Base-by-base conservation (phyloP, 2,329 filamentous ascomycete species). In the Ophiostoma angusticollis region DNA sequence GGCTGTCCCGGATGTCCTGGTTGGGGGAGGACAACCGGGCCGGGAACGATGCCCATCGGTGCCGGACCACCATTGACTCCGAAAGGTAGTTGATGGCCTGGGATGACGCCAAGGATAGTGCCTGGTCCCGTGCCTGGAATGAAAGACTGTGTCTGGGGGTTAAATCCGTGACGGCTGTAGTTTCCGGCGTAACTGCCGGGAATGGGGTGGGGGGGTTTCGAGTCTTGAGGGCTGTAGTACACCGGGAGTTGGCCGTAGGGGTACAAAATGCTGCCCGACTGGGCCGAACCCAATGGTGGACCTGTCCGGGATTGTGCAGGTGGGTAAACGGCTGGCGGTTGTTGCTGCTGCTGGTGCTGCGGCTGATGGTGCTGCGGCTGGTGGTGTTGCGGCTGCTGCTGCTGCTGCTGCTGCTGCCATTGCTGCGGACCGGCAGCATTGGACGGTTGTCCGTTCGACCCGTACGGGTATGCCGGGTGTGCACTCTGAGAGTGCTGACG, bases 71-170 rank as follows among this genome's bases (percentile, higher is more conserved):
- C 18, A 27, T 29, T 36, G 5, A 19, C 13, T 17, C 38, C 38
- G 24, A 27, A 40, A 4, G 33, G 7, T 5, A 18, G 17, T 6
- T 32, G 29, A 1, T 18, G 27, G 3, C 17, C 28, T 4, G 34
- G 14, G 22, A 28, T 29, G 4, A 42, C 60, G 60, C 24, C 64
- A 64, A 31, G 58, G 65, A 44, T 66, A 74, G 1, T 64, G 62
- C 6, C 66, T 61, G 60, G 29, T 65, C 64, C 62, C 46, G 58
- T 65, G 44, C 73, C 65, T 2, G 89, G 89, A 18, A 94, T 74
- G 58, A 96, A 95, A 0, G 87, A 83, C 53, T 93, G 84, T 13
- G 84, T 95, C 61, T 93, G 87, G 1, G 87, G 89, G 54, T 95
- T 95, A 63, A 96, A 95, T 11, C 81, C 76, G 50, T 85, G 84